Percentiles rank a stretch among this genome's conserved stretches.
Evolutionary conservation across 805 yeast species (phyloP).

Genomic region (Candida maesae): DNA sequence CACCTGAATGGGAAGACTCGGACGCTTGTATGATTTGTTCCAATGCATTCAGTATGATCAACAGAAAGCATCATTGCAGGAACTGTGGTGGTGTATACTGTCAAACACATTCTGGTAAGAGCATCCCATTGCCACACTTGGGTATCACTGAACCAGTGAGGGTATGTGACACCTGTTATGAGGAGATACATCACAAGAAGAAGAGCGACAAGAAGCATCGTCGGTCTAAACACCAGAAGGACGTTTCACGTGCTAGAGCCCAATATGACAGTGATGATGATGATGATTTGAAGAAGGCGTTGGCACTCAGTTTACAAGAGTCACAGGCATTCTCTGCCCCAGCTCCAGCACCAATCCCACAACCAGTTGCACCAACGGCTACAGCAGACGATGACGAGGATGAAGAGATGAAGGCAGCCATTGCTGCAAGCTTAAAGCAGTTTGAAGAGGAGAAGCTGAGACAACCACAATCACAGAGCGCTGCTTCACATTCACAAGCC

Average conservation of each 20-base stretch:
- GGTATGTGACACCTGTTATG: constrained; percentile 88
- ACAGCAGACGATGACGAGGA: constrained; percentile 57
- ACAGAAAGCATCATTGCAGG: constrained; percentile 94
- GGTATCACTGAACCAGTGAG: constrained; percentile 89
- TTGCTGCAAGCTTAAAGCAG: constrained; percentile 84
- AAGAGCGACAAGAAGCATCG: constrained; percentile 24
- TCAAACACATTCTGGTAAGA: constrained; percentile 77
- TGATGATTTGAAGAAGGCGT: constrained; percentile 73
- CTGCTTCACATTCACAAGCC: constrained; percentile 12
- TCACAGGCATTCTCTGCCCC: constrained; percentile 26
- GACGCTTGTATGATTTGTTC: constrained; percentile 96
- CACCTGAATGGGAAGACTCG: constrained; percentile 97
- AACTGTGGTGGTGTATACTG: constrained; percentile 96
- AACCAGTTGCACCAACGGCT: constrained; percentile 1
- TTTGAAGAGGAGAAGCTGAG: constrained; percentile 39
- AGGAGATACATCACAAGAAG: constrained; percentile 46
- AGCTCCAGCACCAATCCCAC: constrained; percentile 12
- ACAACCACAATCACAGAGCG: constrained; percentile 16
- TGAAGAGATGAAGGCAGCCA: constrained; percentile 89
- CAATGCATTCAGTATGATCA: constrained; percentile 69
- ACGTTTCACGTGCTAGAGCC: constrained; percentile 25
- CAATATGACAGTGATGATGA: constrained; percentile 50
- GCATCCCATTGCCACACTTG: constrained; percentile 67
- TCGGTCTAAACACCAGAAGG: constrained; percentile 20
- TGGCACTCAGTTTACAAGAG: constrained; percentile 74